Conservation (phyloP, 2,329 filamentous ascomycete species). For the Alternaria ethzedia region DNA sequence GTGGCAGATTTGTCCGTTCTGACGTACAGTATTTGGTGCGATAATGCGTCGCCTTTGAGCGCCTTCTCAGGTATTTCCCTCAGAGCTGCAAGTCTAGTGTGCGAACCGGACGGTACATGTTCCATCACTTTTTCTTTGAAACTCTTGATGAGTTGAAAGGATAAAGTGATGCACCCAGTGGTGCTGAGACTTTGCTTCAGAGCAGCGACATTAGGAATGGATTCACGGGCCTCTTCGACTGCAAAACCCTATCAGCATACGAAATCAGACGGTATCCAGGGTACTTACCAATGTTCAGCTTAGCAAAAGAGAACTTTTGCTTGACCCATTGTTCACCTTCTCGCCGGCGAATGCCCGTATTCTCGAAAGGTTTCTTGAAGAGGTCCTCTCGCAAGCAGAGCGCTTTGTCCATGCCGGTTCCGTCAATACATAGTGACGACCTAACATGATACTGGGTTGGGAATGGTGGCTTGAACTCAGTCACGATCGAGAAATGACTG, state of each 20-base stretch:
- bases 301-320: slow-evolving; percentile 8
- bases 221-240: neutral
- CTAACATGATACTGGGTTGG: neutral
- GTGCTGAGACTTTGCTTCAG: neutral
- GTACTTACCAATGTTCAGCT: slow-evolving; percentile 14
- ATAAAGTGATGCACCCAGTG: neutral
- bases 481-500: slow-evolving; percentile 1
- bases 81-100: no score
- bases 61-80: no score
- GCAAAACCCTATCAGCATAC: no score
- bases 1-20: no score
- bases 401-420: neutral
- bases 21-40: no score
- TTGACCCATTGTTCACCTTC: neutral
- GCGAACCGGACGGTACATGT: no score
- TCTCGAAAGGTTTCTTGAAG: no score
- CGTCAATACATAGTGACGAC: neutral
- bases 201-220: neutral
- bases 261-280: neutral
- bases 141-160: neutral
- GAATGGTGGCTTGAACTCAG: neutral
- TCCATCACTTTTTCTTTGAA: no score
- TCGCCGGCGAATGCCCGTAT: neutral
- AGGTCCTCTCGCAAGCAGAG: neutral
- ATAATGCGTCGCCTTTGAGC: no score